Evolutionary conservation across 1,284 basidiomycete species (phyloP), one percentile per base, ranked within the genome.

Genomic region (Ceratobasidium sp.): DNA sequence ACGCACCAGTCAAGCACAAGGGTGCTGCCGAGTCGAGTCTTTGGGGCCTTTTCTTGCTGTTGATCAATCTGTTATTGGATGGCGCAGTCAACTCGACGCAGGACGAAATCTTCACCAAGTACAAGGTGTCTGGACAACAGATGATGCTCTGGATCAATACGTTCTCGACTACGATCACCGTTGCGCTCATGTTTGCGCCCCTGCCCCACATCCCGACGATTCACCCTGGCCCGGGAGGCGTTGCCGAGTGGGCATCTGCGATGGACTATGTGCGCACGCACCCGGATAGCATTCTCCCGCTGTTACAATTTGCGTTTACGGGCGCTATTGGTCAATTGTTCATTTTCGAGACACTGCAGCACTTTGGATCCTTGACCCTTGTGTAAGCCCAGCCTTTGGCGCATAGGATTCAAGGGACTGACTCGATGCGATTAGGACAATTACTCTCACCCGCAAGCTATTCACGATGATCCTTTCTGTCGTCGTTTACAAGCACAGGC

Each of bases 141-240:
- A 98, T 99, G 96, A 99, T 99, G 98, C 91, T 99, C 81, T 97
- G 91, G 89, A 98, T 98, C 83, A 97, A 97, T 81, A 80, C 91
- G 37, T 91, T 95, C 83, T 91, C 91, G 81, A 93, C 94, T 1
- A 61, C 89, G 48, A 82, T 95, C 76, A 90, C 90, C 8, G 83
- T 87, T 5, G 81, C 88, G 43, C 86, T 95, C 43, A 89, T 91
- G 13, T 81, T 90, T 1, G 86, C 95, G 29, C 90, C 91, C 1
- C 83, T 92, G 46, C 90, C 92, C 2, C 87, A 91, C 77, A 91
- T 94, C 76, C 92, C 90, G n/a, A 89, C 89, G 76, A 85, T 90
- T 75, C 92, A 91, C 79, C 90, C 89, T 51, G 71, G 71, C 37
- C 81, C 84, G 59, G 85, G 87, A 54, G 85, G 88, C 14, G 84